Percentiles rank a stretch among this genome's conserved stretches.
phyloP scores from a whole-genome alignment of 169 alveolate genomes.

The Cryptosporidium canis region DNA sequence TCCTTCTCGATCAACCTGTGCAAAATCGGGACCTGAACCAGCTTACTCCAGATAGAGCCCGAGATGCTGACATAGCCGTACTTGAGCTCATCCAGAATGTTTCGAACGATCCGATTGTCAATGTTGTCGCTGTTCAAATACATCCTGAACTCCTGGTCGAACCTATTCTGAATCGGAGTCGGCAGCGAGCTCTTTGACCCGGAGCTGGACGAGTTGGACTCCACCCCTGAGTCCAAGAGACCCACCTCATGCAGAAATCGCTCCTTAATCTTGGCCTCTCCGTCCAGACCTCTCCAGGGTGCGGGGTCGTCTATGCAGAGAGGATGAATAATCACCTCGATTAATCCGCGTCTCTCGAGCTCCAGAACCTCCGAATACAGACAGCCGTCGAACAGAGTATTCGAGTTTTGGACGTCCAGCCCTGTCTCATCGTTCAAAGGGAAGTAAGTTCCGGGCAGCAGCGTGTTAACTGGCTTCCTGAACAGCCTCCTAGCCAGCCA shows the following conservation, averaged over 20 bases:
- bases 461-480: constrained; percentile 56
- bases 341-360: constrained; percentile 56
- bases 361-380: constrained; percentile 41
- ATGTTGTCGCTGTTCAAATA: constrained; percentile 55
- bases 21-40: constrained; percentile 39
- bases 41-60: constrained; percentile 61
- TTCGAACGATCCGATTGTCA: constrained; percentile 50
- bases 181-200: constrained; percentile 16
- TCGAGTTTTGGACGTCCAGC: neutral
- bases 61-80: constrained; percentile 68
- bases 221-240: constrained; percentile 21
- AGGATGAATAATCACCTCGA: constrained; percentile 47
- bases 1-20: constrained; percentile 55
- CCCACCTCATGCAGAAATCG: constrained; percentile 58
- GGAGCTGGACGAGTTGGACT: neutral
- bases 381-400: constrained; percentile 51
- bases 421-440: constrained; percentile 35
- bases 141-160: constrained; percentile 61
- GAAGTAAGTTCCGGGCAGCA: constrained; percentile 52
- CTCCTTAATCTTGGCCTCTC: constrained; percentile 52
- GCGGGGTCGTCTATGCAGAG: constrained; percentile 59
- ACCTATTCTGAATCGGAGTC: constrained; percentile 42
- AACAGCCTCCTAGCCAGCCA: constrained; percentile 61
- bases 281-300: constrained; percentile 70
- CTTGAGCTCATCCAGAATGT: constrained; percentile 39